Base-by-base conservation (phyloP, 2,329 filamentous ascomycete genomes). In the Colletotrichum spinosum region DNA sequence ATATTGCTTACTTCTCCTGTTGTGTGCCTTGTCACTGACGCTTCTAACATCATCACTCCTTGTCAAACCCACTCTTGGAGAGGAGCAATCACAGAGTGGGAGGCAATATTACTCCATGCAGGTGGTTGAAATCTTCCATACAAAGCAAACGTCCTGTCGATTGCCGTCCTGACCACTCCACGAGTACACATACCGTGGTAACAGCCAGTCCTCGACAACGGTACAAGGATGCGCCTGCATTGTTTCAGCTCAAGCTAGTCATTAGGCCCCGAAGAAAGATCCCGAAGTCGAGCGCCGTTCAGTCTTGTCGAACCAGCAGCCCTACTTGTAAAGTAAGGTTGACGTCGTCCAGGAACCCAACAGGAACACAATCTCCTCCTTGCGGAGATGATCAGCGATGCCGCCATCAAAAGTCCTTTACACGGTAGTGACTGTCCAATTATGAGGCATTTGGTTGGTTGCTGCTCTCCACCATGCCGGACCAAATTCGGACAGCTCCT, bases 321-420 rank as follows among this genome's bases (percentile, higher is more conserved):
- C 25, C 25, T 25, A 17, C 17, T 17, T 17, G 17, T 17, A 5
- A 25, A 25, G 25, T 4, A 25, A 25, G 2, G 25, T 25, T 25
- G 25, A 25, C 25, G 25, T 25, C 25, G 25, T 25, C 25, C 25
- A 25, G 25, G 4, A 1, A 25, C 25, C 25, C 25, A 25, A 1
- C 25, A 0, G 25, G 25, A 39, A 13, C 2, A n/a, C 17, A 37
- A 44, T 34, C 9, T 51, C 6, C 46, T 13, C 8, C 11, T 35
- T 57, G 11, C 33, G 46, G 54, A 58, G 15, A 57, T 37, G 46
- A 62, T 62, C 60, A 11, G 37, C 55, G 11, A 12, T 37, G 11
- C 17, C 44, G 10, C 45, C 17, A n/a, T 42, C 5, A 37, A 35
- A 12, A 6, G 35, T 11, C 44, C n/a, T 37, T 50, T 13, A 8